Conservation (phyloP, 352 stramenopile genomes). For the Discostella stelligera region DNA sequence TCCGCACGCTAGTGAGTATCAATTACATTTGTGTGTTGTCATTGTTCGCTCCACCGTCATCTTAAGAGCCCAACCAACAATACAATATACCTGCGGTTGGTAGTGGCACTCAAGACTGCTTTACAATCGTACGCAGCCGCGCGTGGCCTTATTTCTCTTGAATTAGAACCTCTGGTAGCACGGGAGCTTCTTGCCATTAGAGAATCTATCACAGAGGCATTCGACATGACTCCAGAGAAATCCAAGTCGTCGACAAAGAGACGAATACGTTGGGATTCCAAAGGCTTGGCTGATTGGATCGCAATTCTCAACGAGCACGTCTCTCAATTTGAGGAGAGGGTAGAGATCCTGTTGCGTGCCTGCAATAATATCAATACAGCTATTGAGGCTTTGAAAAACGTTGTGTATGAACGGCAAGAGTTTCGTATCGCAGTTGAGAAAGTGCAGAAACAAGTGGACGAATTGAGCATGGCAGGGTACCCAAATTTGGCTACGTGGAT, state of each 20-base stretch:
- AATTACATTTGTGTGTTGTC: conserved; percentile 1
- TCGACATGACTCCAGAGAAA: conserved; percentile 70
- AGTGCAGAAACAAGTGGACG: conserved; percentile 91
- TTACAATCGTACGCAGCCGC: conserved; percentile 90
- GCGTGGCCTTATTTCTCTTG: conserved; percentile 60
- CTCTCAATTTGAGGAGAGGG: conserved; percentile 95
- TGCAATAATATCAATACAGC: conserved; percentile 90
- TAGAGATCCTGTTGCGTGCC: conserved; percentile 93
- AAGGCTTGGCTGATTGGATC: conserved; percentile 78
- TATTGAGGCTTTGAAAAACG: conserved; percentile 81
- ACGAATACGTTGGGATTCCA: conserved; percentile 75
- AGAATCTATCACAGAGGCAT: conserved; percentile 80
- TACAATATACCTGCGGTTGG: background rate
- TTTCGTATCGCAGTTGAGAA: conserved; percentile 83
- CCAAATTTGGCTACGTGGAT: conserved; percentile 91
- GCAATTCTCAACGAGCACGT: conserved; percentile 87
- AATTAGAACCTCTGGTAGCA: conserved; percentile 75
- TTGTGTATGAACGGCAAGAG: conserved; percentile 70
- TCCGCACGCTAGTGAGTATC: conserved; percentile 85
- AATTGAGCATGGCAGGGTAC: conserved; percentile 93
- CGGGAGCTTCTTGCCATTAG: conserved; percentile 75
- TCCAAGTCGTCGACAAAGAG: conserved; percentile 61
- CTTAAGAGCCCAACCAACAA: background rate
- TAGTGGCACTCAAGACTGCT: conserved; percentile 94
- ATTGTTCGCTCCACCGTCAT: background rate